Evolutionary conservation across 192 early-diverging fungal genomes (phyloP).

Genomic region (Linnemannia schmuckeri): DNA sequence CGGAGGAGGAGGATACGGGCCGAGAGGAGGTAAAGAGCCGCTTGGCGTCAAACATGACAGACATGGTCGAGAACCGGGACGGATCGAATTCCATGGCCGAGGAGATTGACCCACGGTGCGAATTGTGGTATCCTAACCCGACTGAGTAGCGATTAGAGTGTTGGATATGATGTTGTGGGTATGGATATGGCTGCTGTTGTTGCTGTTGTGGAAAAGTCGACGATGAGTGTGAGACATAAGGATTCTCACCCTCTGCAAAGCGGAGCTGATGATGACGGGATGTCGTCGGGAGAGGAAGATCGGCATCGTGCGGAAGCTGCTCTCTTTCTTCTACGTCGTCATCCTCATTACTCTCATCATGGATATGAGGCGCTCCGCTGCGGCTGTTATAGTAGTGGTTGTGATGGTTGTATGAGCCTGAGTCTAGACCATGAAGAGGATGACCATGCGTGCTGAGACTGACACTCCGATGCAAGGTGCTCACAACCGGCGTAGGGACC

Average conservation of each 20-base stretch:
- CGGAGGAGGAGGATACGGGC: neutral
- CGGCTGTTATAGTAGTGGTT: slow-evolving; percentile 4
- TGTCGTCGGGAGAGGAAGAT: slow-evolving; percentile 21
- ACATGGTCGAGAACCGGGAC: slow-evolving; percentile 16
- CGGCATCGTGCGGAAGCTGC: slow-evolving; percentile 13
- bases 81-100: slow-evolving; percentile 36
- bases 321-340: neutral
- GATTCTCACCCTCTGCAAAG: slow-evolving; percentile 18
- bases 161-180: neutral
- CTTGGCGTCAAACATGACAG: slow-evolving; percentile 22
- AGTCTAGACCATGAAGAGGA: neutral
- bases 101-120: slow-evolving; percentile 19
- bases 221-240: neutral
- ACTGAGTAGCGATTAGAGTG: slow-evolving; percentile 19
- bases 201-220: neutral
- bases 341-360: neutral
- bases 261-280: slow-evolving; percentile 9
- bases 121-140: slow-evolving; percentile 1
- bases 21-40: neutral
- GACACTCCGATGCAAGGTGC: slow-evolving; percentile 31
- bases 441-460: slow-evolving; percentile 21
- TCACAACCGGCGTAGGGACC: slow-evolving; percentile 4
- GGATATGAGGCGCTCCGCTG: neutral
- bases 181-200: neutral
- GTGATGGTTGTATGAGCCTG: slow-evolving; percentile 12